These are phyloP conservation scores for Arthrinium puccinioides DNA, from an alignment of 2,329 filamentous ascomycete species.

Conservation along the genomic window DNA sequence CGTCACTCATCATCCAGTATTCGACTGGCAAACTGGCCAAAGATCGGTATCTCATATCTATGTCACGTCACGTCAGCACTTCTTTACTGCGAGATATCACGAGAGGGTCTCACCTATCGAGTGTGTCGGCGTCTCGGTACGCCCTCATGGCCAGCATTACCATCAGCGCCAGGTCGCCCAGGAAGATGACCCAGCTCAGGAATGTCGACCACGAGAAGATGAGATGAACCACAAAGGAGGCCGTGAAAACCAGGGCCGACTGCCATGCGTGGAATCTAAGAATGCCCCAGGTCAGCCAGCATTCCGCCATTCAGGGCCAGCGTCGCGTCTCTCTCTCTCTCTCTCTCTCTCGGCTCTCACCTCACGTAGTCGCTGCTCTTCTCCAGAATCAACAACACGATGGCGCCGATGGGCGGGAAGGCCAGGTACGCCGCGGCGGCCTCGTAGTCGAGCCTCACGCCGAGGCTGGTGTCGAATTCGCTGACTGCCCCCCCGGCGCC, in stretches of 20 bases:
- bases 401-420: slow-evolving; percentile 77
- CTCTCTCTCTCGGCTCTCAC: no score
- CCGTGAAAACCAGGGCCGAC: slow-evolving; percentile 73
- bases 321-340: no score
- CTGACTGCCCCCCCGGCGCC: slow-evolving; percentile 46
- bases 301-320: no score
- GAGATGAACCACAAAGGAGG: slow-evolving; percentile 69
- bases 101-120: slow-evolving; percentile 44
- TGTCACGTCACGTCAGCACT: slow-evolving; percentile 11
- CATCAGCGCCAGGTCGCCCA: slow-evolving; percentile 69
- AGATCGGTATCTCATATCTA: slow-evolving; percentile 55
- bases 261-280: slow-evolving; percentile 94
- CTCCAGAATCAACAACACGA: slow-evolving; percentile 78
- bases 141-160: slow-evolving; percentile 70
- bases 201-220: slow-evolving; percentile 80
- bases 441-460: slow-evolving; percentile 81
- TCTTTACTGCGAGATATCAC: not conserved
- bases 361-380: slow-evolving; percentile 95
- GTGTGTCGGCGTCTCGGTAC: slow-evolving; percentile 71
- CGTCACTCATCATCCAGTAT: slow-evolving; percentile 6
- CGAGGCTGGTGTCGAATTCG: slow-evolving; percentile 87
- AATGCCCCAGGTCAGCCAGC: not conserved
- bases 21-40: slow-evolving; percentile 6
- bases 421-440: slow-evolving; percentile 83
- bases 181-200: slow-evolving; percentile 75